These are phyloP conservation scores for Debaryomyces nepalensis DNA, from an alignment of 1,139 yeast species.

Conservation along the genomic window DNA sequence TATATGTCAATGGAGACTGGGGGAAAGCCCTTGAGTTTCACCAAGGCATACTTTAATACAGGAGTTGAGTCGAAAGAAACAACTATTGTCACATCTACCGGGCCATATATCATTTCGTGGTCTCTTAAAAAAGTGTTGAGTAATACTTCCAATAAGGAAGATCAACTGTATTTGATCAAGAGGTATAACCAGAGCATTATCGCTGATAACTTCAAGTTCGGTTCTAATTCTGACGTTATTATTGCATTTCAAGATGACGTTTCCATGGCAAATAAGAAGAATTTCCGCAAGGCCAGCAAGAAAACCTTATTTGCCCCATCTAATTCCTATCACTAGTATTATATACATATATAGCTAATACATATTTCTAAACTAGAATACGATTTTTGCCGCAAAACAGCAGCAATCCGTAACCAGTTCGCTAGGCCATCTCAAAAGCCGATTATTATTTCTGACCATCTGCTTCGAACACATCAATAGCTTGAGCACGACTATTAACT, in stretches of 20 bases:
- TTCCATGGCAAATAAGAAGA: conserved; percentile 60
- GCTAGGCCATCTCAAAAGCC: too few relatives aligned
- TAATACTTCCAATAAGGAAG: conserved; percentile 38
- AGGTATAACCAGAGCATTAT: conserved; percentile 66
- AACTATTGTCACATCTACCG: conserved; percentile 74
- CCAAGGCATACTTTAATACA: conserved; percentile 77
- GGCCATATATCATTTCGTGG: conserved; percentile 85
- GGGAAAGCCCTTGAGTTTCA: conserved; percentile 55
- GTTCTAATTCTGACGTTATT: conserved; percentile 70
- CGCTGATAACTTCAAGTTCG: conserved; percentile 79
- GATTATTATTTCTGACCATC: too few relatives aligned
- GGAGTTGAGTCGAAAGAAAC: conserved; percentile 68
- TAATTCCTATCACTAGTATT: conserved; percentile 29
- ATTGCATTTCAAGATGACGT: conserved; percentile 76
- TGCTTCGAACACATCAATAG: not conserved
- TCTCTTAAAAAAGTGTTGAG: conserved; percentile 62
- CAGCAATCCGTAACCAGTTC: not conserved
- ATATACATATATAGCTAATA: conserved; percentile 9
- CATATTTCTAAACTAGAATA: not conserved
- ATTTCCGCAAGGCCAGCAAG: conserved; percentile 56
- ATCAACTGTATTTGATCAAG: conserved; percentile 64
- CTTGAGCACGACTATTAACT: not conserved
- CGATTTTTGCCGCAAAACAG: not conserved
- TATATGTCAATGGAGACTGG: conserved; percentile 60
- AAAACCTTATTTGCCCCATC: conserved; percentile 22